A percentile compares a stretch with the other conserved stretches of the same genome.
Conservation (phyloP, 306 rosid species). For the Inga laurina region DNA sequence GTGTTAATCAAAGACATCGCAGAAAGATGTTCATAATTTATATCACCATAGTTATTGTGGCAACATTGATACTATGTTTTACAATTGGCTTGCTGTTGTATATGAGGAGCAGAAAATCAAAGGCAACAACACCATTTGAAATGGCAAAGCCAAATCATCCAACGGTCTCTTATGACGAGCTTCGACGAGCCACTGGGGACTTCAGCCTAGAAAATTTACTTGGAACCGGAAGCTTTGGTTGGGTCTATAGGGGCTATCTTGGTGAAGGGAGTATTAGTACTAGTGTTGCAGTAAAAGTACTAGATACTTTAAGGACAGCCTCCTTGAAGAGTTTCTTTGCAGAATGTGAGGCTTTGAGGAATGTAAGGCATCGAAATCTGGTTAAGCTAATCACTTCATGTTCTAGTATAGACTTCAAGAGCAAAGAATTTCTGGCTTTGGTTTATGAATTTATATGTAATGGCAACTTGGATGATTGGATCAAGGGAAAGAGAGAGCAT, state of each 20-base stretch:
- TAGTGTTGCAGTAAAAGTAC: constrained; percentile 60
- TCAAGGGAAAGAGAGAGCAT: constrained; percentile 48
- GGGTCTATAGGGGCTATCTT: constrained; percentile 60
- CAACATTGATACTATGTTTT: constrained; percentile 38
- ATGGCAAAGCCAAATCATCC: constrained; percentile 38
- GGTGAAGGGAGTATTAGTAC: constrained; percentile 33
- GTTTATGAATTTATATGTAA: constrained; percentile 68
- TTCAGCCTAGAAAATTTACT: constrained; percentile 50
- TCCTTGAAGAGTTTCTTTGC: constrained; percentile 71
- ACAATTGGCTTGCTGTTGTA: constrained; percentile 38
- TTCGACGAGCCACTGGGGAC: constrained; percentile 59
- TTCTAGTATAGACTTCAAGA: constrained; percentile 64
- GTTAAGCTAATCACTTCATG: constrained; percentile 75
- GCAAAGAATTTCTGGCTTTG: constrained; percentile 65
- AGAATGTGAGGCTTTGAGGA: constrained; percentile 70
- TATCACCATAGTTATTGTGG: constrained; percentile 24
- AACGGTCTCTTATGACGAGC: constrained; percentile 58
- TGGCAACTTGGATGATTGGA: constrained; percentile 83
- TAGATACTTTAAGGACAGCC: constrained; percentile 46
- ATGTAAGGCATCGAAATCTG: constrained; percentile 69
- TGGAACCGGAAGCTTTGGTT: constrained; percentile 71
- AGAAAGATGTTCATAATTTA: constrained; percentile 30
- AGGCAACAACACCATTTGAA: constrained; percentile 22
- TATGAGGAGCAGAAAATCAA: constrained; percentile 37
- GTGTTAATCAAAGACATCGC: constrained; percentile 28